Evolutionary conservation across 768 basidiomycete species (phyloP), one percentile per base, ranked within the genome.

Genomic region (Royoungia palumana): DNA sequence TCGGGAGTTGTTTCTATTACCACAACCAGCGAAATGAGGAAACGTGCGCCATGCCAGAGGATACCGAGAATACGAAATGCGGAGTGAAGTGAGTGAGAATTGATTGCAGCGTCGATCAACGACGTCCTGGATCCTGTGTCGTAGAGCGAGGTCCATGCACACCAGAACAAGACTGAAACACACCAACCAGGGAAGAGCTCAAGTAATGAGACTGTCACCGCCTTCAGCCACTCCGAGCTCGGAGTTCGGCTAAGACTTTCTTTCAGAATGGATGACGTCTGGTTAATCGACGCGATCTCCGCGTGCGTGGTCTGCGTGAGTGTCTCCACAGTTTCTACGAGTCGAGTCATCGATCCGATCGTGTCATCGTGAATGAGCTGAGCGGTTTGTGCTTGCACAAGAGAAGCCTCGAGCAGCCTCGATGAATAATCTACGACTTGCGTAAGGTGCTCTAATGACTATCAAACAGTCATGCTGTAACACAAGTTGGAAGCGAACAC

Each of bases 261-360:
- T 30, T 56, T 67, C 21, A 69, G 48, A 3, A 54, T 51, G 38
- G 51, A 54, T 4, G 74, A 70, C 19, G 81, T 76, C 17, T 61
- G 69, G 41, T 76, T 79, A 46, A 83, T 74, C 48, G 69, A 71
- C 45, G 71, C 66, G 32, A 83, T 62, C 53, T 79, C 78, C 14
- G 55, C 48, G 19, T 69, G 71, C 3, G 77, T 70, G 10, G 67
- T 70, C 27, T 59, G 56, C 1, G 73, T 70, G 19, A 81, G 60
- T 11, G 67, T 61, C 8, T 66, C 52, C 21, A 82, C 54, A 0
- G 67, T 62, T 19, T 64, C 57, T 10, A 59, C 62, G 9, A 82
- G 70, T 10, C 58, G 56, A 14, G 55, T 45, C 39, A 73, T 72
- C 19, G 74, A 70, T 28, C 57, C 47, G 7, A 68, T 54, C 5